Base-by-base conservation (phyloP, 1,139 yeast species). In the Kodamaea sp. region DNA sequence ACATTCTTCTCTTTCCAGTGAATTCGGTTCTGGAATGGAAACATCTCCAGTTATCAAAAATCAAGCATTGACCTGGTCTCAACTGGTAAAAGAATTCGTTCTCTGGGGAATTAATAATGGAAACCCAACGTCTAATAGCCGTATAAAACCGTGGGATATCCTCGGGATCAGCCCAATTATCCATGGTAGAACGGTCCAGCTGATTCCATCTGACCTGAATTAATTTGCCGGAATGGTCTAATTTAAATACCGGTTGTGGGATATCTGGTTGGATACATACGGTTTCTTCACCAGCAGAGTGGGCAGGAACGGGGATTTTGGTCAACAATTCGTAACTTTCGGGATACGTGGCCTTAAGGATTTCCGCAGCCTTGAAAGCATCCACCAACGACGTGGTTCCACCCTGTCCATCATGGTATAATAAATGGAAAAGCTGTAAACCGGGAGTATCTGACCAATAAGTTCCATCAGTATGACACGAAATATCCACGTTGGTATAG, bases 361-460 rank as follows among this genome's bases (percentile, higher is more conserved):
- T 59, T 35, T 70, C 49, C 1, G 89, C 89, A 48, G 83, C 78
- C 39, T 73, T 63, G 59, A 83, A 81, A 1, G 86, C 82, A 56
- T 83, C 90, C 22, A 79, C 84, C 37, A 83, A 63, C 23, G 86
- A 78, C 2, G 88, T 79, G 29, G 80, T 76, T 1, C 90, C 92
- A n/a, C 90, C 92, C 20, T 62, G 60, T 7, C 90, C 90, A 34
- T 79, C 83, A 44, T 78, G 83, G 46, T 63, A 73, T 35, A 83
- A 66, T 43, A 83, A 62, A 52, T 83, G 92, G 63, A 83, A 82
- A 39, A 83, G 62, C 53, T 83, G 90, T 35, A 83, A 63, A 0
- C 88, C 89, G 0, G 90, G 89, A 1, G 89, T 78, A 42, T 83
- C 84, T 11, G 81, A 71, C 86, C 88, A 83, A 53, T 83, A 83